Evolutionary conservation across 345 rosid genomes (phyloP), one percentile per base, ranked within the genome.

Genomic region (Camelina hispida): DNA sequence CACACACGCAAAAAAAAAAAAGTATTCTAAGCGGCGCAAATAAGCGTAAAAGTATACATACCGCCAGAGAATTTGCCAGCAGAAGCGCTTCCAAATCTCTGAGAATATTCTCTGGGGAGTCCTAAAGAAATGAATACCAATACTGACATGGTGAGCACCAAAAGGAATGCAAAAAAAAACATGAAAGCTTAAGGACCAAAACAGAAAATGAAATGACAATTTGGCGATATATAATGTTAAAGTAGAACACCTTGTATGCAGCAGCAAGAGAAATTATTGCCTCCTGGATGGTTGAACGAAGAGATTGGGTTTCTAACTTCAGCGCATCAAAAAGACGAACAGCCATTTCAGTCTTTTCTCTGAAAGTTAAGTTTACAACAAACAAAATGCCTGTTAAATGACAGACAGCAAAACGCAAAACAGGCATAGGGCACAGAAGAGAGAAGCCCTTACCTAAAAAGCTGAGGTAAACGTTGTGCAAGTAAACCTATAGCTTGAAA

Each of bases 401-500:
- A 53, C 42, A 23, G 70, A 53, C 37, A 23, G 72, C 16, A 38
- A 51, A 81, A 74, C 65, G 72, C 16, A 38, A 51, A 81, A 74
- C 62, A 73, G 65, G 50, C n/a, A 67, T 25, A 68, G 60, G 67
- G 37, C 46, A 14, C 11, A 76, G 50, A 42, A 69, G 69, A 42
- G 47, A 59, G n/a, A 50, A 58, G n/a, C 47, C 72, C 69, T 67
- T 65, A 90, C 98, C 98, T 88, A 84, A 94, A 91, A 72, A 89
- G 95, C 68, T 94, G 89, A 64, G 98, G 98, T 59, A 86, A 82
- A 13, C 98, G 93, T 74, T 89, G 91, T 28, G 93, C 93, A 78
- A 94, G 86, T 78, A 94, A 82, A 69, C 98, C 98, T 61, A 94
- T 87, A 71, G 97, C 90, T 87, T 94, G 97, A 76, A 88, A 94